A percentile compares a stretch with the other conserved stretches of the same genome.
phyloP scores from a whole-genome alignment of 805 yeast genomes.

The Wickerhamomyces sydowiorum region DNA sequence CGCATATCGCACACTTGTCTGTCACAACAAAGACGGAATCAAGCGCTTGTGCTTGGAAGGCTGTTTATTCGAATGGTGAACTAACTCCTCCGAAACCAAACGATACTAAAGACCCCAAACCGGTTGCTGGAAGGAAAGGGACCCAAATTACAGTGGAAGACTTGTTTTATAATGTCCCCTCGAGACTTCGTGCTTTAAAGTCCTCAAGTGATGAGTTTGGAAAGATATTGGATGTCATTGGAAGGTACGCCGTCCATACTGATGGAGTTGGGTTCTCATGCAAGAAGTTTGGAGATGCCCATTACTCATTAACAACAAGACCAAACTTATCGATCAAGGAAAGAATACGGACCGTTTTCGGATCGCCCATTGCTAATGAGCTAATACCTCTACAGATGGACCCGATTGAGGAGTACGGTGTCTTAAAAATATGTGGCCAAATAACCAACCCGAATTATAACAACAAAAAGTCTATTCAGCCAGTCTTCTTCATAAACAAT shows the following conservation, averaged over 20 bases:
- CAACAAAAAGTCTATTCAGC: constrained; percentile 58
- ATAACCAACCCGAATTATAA: constrained; percentile 68
- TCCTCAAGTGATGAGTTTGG: constrained; percentile 69
- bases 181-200: constrained; percentile 62
- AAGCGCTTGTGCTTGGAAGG: constrained; percentile 64
- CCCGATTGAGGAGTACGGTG: constrained; percentile 37
- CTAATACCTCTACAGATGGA: constrained; percentile 41
- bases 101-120: constrained; percentile 44
- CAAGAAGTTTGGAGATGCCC: constrained; percentile 73
- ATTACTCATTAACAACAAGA: constrained; percentile 57
- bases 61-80: constrained; percentile 63
- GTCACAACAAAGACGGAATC: constrained; percentile 67
- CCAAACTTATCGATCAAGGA: constrained; percentile 48
- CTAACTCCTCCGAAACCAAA: constrained; percentile 39
- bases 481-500: constrained; percentile 80
- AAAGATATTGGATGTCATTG: constrained; percentile 75
- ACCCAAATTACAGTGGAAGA: constrained; percentile 85
- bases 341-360: constrained; percentile 69
- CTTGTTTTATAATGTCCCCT: constrained; percentile 81
- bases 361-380: constrained; percentile 61
- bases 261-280: constrained; percentile 67
- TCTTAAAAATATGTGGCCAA: constrained; percentile 48
- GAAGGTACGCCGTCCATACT: constrained; percentile 77
- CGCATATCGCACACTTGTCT: constrained; percentile 78
- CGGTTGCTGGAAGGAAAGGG: constrained; percentile 84